Percentiles rank a stretch among this genome's conserved stretches.
Conservation (phyloP, 2,329 filamentous ascomycete genomes). For the Plectosphaerella plurivora region DNA sequence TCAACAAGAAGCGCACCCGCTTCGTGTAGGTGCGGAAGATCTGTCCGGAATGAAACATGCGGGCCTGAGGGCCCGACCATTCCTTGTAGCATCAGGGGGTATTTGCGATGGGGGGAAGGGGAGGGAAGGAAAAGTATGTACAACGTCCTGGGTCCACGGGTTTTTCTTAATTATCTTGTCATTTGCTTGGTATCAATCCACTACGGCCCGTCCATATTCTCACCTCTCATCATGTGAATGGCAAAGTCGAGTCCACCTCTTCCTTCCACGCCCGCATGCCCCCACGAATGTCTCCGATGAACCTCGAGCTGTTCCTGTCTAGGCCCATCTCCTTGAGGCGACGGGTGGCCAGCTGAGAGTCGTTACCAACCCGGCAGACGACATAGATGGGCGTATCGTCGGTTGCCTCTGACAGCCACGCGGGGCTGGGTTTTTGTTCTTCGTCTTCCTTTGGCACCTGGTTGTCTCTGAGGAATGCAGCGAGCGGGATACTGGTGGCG, state of each 20-base stretch:
- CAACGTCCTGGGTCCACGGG: slow-evolving; percentile 7
- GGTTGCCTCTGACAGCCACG: slow-evolving; percentile 32
- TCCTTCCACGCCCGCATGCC: slow-evolving; percentile 71
- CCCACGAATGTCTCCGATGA: slow-evolving; percentile 66
- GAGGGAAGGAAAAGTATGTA: slow-evolving; percentile 15
- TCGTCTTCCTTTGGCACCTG: slow-evolving; percentile 11
- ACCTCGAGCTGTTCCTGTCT: slow-evolving; percentile 45
- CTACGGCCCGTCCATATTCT: neutral
- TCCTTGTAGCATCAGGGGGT: slow-evolving; percentile 8
- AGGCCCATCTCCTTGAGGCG: slow-evolving; percentile 61
- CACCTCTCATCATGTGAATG: slow-evolving; percentile 37
- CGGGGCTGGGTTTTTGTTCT: slow-evolving; percentile 13
- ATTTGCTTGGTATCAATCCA: slow-evolving; percentile 6
- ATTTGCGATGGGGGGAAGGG: slow-evolving; percentile 2
- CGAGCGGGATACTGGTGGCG: slow-evolving; percentile 64
- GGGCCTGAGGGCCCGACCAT: neutral
- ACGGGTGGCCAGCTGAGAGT: slow-evolving; percentile 67
- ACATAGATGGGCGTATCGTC: slow-evolving; percentile 58
- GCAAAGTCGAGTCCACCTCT: slow-evolving; percentile 56
- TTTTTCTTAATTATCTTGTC: slow-evolving; percentile 1
- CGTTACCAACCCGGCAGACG: slow-evolving; percentile 71
- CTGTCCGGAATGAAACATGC: neutral
- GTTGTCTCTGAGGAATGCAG: slow-evolving; percentile 52
- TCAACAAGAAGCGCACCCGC: slow-evolving; percentile 81
- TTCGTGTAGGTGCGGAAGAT: slow-evolving; percentile 42